These are phyloP conservation scores for Tetramitus jugosus DNA, from an alignment of 208 protist species.

Conservation along the genomic window DNA sequence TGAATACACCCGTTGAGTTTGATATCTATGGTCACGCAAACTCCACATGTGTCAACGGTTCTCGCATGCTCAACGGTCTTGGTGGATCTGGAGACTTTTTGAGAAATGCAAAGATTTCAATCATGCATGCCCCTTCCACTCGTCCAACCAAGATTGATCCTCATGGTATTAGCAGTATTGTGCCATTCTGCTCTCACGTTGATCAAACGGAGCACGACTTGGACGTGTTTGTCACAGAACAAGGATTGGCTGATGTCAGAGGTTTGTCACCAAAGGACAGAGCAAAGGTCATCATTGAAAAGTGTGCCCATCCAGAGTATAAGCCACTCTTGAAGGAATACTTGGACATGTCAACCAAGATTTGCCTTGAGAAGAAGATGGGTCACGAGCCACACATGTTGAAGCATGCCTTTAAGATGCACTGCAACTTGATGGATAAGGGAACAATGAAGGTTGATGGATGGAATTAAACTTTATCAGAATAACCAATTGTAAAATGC, in stretches of 20 bases:
- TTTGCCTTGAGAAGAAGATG: constrained; percentile 16
- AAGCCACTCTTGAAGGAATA: constrained; percentile 43
- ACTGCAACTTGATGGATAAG: constrained; percentile 38
- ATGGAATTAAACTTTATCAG: too few species aligned
- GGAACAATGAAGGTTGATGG: constrained; percentile 46
- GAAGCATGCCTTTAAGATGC: constrained; percentile 37
- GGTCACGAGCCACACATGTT: constrained; percentile 41
- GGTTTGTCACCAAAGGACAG: constrained; percentile 27
- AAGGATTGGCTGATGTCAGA: constrained; percentile 38
- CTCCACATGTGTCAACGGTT: constrained; percentile 30
- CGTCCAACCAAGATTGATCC: constrained; percentile 36
- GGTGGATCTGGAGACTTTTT: constrained; percentile 44
- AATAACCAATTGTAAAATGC: too few species aligned
- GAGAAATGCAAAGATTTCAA: constrained; percentile 33
- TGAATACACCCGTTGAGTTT: constrained; percentile 45
- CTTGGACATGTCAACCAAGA: constrained; percentile 14
- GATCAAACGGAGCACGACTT: constrained; percentile 44
- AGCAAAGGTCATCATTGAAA: constrained; percentile 40
- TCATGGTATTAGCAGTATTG: constrained; percentile 32
- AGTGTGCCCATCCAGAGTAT: constrained; percentile 47
- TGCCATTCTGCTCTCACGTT: constrained; percentile 35
- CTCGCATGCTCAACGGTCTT: constrained; percentile 41
- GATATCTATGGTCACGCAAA: constrained; percentile 47
- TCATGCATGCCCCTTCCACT: constrained; percentile 38
- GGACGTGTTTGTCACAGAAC: constrained; percentile 38